Conservation (phyloP, 805 yeast species). For the Candida oleophila region DNA sequence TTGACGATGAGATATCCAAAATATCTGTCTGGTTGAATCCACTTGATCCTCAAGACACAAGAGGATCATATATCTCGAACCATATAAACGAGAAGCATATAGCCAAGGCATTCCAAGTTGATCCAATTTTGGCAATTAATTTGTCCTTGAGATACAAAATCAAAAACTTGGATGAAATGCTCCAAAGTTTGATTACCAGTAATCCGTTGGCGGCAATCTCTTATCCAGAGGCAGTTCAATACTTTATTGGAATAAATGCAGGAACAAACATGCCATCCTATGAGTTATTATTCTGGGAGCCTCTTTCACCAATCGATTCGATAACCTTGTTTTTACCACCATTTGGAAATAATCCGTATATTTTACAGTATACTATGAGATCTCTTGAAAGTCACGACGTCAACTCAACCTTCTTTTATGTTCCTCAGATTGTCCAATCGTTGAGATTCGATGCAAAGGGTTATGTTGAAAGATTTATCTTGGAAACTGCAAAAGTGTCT, state of each 20-base stretch:
- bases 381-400: conserved; percentile 87
- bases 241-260: conserved; percentile 42
- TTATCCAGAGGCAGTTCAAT: conserved; percentile 60
- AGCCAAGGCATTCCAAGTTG: conserved; percentile 56
- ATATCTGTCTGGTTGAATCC: conserved; percentile 79
- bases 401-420: conserved; percentile 88
- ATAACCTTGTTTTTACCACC: conserved; percentile 81
- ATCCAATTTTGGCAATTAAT: conserved; percentile 72
- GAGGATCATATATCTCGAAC: conserved; percentile 33
- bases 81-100: conserved; percentile 43
- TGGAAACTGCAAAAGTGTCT: conserved; percentile 89
- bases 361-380: conserved; percentile 86
- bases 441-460: conserved; percentile 81
- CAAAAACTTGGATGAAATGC: conserved; percentile 35
- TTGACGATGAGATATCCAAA: conserved; percentile 73
- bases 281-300: conserved; percentile 64
- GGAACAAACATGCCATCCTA: conserved; percentile 37
- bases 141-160: conserved; percentile 60
- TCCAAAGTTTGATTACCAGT: conserved; percentile 45
- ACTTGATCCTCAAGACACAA: conserved; percentile 41
- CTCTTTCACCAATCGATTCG: conserved; percentile 79
- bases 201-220: conserved; percentile 60
- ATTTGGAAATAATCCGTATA: conserved; percentile 59
- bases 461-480: conserved; percentile 81
- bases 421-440: conserved; percentile 95